phyloP scores from a whole-genome alignment of 306 rosid genomes.

The Lotus japonicus region DNA sequence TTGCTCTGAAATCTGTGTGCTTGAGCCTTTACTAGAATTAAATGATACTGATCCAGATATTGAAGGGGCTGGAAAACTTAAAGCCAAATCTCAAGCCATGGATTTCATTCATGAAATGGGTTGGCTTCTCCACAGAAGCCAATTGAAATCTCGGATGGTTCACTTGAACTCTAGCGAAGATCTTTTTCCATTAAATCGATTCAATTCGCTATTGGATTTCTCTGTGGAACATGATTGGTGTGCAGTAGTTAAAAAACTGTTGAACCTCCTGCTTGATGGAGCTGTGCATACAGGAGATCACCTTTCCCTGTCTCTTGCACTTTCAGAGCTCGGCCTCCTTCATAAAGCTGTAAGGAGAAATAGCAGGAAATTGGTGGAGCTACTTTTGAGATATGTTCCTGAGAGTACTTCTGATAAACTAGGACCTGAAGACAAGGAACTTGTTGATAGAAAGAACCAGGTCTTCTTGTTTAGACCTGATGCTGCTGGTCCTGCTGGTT shows the following conservation, averaged over 20 bases:
- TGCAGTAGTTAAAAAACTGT: slow-evolving; percentile 64
- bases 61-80: slow-evolving; percentile 27
- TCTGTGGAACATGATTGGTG: slow-evolving; percentile 87
- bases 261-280: slow-evolving; percentile 57
- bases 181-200: slow-evolving; percentile 58
- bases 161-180: slow-evolving; percentile 37
- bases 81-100: slow-evolving; percentile 60
- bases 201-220: slow-evolving; percentile 75
- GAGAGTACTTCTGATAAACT: slow-evolving; percentile 27
- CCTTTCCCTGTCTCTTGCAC: slow-evolving; percentile 43
- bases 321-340: slow-evolving; percentile 69
- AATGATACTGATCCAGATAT: slow-evolving; percentile 25
- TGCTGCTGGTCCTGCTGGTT: slow-evolving; percentile 57
- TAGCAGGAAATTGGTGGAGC: slow-evolving; percentile 62
- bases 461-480: slow-evolving; percentile 75
- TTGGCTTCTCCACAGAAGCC: slow-evolving; percentile 81
- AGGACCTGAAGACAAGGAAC: slow-evolving; percentile 29
- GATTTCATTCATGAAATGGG: slow-evolving; percentile 89
- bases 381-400: slow-evolving; percentile 59
- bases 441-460: slow-evolving; percentile 21
- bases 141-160: slow-evolving; percentile 49
- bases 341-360: slow-evolving; percentile 84
- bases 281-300: slow-evolving; percentile 49
- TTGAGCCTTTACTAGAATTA: slow-evolving; percentile 52
- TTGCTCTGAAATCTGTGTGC: slow-evolving; percentile 72